Base-by-base conservation (phyloP, 805 yeast species). In the Cyberlindnera meyerae region DNA sequence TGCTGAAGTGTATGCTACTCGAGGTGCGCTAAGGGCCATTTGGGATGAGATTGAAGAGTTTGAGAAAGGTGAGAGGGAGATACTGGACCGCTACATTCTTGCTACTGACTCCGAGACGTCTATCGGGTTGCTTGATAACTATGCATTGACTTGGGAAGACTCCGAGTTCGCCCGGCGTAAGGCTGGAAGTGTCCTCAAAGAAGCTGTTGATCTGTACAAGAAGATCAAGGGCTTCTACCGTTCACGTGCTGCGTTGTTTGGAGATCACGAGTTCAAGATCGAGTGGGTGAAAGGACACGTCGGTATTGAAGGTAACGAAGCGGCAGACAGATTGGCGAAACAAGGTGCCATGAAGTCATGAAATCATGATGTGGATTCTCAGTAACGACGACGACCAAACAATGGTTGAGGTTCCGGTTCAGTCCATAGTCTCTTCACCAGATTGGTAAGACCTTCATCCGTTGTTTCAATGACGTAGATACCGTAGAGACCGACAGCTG, bases 391-490 rank as follows among this genome's bases (percentile, higher is more conserved):
- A 24, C 39, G 43, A 8, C 38, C 38, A 24, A 37, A 42, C 24
- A 41, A 31, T 15, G 44, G 41, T 24, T 28, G 30, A 25, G 43
- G 41, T 29, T 49, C 58, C 26, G 50, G 49, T 18, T 47, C 44
- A 4, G 54, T 59, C 70, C 71, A 66, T 3, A 63, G 42, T 24
- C 51, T 57, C 18, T 63, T 56, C 27, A 85, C 52, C 38, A 90
- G 68, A 39, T 79, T 86, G 39, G 78, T 70, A 25, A 90, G 48
- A 6, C 98, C 98, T 52, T 77, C 79, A 48, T 79, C 81, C 42
- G 82, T 77, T 11, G 95, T 82, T 57, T 83, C 90, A 54, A 88
- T 67, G 44, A 80, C 68, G 61, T 88, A 93, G 37, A 90, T 66
- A 43, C 97, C 98, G 54, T 82, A 77, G 42, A 80, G 68, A 11